Evolutionary conservation across 768 basidiomycete genomes (phyloP).

Genomic region (Termitomyces sp.): DNA sequence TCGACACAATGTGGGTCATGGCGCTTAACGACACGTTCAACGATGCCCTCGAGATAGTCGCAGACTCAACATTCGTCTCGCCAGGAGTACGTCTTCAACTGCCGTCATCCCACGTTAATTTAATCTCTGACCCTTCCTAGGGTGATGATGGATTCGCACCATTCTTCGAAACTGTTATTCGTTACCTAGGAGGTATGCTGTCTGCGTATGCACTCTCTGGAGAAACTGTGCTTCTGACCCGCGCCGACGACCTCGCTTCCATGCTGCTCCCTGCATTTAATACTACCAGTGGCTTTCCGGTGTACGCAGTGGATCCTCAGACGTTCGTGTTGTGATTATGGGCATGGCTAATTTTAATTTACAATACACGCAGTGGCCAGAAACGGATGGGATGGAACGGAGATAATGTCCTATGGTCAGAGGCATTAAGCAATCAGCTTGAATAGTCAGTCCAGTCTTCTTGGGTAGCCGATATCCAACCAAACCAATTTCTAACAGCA

Average conservation of each 20-base stretch:
- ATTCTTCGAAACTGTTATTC: conserved; percentile 80
- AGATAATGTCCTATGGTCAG: conserved; percentile 30
- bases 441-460: conserved; percentile 39
- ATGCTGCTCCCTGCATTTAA: conserved; percentile 69
- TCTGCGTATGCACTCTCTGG: conserved; percentile 74
- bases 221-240: conserved; percentile 53
- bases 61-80: conserved; percentile 41
- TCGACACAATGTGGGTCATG: conserved; percentile 84
- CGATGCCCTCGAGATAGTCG: conserved; percentile 49
- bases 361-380: conserved; percentile 25
- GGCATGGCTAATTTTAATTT: background rate
- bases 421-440: conserved; percentile 54
- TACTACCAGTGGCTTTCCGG: conserved; percentile 65
- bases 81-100: conserved; percentile 21
- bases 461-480: background rate
- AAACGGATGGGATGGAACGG: conserved; percentile 28
- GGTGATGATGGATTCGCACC: conserved; percentile 30
- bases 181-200: conserved; percentile 79
- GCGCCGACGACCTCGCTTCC: conserved; percentile 70
- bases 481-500: conserved; percentile 25
- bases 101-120: background rate
- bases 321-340: conserved; percentile 30
- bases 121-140: conserved; percentile 6
- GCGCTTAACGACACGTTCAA: conserved; percentile 61
- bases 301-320: conserved; percentile 59